phyloP scores from a whole-genome alignment of 768 basidiomycete genomes.

The Boletus subcaerulescens region DNA sequence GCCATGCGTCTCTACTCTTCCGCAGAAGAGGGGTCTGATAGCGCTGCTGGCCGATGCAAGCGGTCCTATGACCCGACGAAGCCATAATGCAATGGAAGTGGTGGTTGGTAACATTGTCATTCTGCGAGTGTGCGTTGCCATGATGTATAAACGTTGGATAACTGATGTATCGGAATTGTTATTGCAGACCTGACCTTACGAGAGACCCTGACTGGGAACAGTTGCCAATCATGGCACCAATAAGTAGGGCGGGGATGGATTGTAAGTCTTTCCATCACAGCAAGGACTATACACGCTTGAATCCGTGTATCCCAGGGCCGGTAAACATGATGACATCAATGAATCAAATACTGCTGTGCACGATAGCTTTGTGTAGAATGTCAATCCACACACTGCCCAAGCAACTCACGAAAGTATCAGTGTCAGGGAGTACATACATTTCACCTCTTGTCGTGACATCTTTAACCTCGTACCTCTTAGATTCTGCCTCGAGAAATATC shows the following conservation, averaged over 20 bases:
- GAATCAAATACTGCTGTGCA: conserved; percentile 55
- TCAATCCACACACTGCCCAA: conserved; percentile 47
- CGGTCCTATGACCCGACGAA: conserved; percentile 37
- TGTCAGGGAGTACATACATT: conserved; percentile 17
- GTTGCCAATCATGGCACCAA: conserved; percentile 43
- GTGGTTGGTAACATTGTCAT: conserved; percentile 48
- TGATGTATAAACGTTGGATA: neutral
- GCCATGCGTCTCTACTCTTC: conserved; percentile 26
- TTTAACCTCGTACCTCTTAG: conserved; percentile 26
- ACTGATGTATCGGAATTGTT: neutral
- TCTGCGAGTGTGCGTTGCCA: conserved; percentile 47
- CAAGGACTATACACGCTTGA: neutral
- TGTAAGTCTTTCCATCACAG: conserved; percentile 36
- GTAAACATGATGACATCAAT: conserved; percentile 54
- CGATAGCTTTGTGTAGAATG: conserved; percentile 44
- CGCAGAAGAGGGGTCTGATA: conserved; percentile 37
- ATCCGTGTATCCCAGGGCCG: conserved; percentile 45
- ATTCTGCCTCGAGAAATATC: conserved; percentile 25
- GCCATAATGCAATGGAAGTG: conserved; percentile 36
- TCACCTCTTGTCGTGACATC: neutral
- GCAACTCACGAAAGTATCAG: conserved; percentile 13
- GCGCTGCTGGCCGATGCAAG: conserved; percentile 48
- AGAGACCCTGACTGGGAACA: conserved; percentile 52
- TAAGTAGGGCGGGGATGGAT: conserved; percentile 44
- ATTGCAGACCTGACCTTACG: conserved; percentile 48